phyloP scores from a whole-genome alignment of 371 early-diverging fungal genomes.

The Mortierella sp. region DNA sequence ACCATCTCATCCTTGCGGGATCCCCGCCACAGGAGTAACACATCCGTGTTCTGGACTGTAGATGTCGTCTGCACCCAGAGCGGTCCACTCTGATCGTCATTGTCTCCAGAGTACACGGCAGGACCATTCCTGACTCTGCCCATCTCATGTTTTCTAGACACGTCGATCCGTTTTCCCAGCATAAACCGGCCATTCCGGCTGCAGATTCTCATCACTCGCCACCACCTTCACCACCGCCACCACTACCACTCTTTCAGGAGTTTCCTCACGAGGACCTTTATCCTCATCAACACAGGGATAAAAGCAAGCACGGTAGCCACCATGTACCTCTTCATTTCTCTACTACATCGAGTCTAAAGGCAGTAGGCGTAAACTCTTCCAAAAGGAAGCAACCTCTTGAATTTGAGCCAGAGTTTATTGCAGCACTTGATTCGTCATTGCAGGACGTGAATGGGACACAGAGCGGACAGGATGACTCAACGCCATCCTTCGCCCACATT shows the following conservation, averaged over 20 bases:
- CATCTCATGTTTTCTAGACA: constrained; percentile 37
- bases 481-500: background rate
- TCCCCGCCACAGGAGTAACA: too few species aligned
- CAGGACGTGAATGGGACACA: constrained; percentile 3
- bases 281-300: background rate
- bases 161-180: constrained; percentile 28
- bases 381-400: constrained; percentile 38
- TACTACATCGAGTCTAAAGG: background rate
- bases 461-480: background rate
- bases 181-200: constrained; percentile 20
- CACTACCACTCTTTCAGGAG: background rate
- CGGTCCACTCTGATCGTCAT: too few species aligned
- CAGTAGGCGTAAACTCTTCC: constrained; percentile 10
- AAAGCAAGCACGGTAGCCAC: background rate
- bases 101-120: too few species aligned
- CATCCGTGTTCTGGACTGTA: too few species aligned
- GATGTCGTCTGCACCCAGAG: too few species aligned
- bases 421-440: constrained; percentile 36
- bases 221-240: background rate
- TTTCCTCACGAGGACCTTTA: background rate
- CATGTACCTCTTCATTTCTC: background rate
- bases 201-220: constrained; percentile 20
- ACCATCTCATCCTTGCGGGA: too few species aligned
- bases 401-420: constrained; percentile 48
- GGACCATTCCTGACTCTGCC: too few species aligned